phyloP scores from a whole-genome alignment of 257 asterid genomes.

The Petunia secreta region DNA sequence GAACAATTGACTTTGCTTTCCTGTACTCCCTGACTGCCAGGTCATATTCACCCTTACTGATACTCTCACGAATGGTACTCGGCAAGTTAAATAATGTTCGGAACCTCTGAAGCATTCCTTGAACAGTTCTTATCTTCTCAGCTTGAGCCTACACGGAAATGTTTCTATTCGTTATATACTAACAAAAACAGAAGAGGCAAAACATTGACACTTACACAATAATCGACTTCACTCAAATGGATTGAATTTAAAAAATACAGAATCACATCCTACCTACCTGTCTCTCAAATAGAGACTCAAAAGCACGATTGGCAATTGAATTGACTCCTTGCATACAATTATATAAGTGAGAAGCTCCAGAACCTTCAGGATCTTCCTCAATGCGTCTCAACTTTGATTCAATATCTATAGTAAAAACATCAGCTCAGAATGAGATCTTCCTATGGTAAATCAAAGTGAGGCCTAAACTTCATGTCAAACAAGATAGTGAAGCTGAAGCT shows the following conservation, averaged over 20 bases:
- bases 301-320: constrained; percentile 84
- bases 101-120: constrained; percentile 98
- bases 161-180: constrained; percentile 30
- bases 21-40: constrained; percentile 98
- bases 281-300: constrained; percentile 95
- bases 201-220: constrained; percentile 26
- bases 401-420: constrained; percentile 60
- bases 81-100: constrained; percentile 97
- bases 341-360: constrained; percentile 82
- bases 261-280: constrained; percentile 66
- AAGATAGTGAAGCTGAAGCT: constrained; percentile 48
- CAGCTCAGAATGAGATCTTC: constrained; percentile 12
- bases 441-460: constrained; percentile 5
- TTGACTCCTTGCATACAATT: constrained; percentile 84
- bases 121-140: constrained; percentile 96
- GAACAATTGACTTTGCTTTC: constrained; percentile 97
- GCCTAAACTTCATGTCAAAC: constrained; percentile 6
- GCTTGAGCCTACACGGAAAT: constrained; percentile 75
- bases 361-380: constrained; percentile 98
- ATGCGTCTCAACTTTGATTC: constrained; percentile 94
- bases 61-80: constrained; percentile 92
- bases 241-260: constrained; percentile 28
- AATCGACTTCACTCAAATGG: constrained; percentile 25
- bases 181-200: not conserved
- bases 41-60: constrained; percentile 96